These are phyloP conservation scores for Chaetomium sp. DNA, from an alignment of 2,329 filamentous ascomycete genomes.

Conservation along the genomic window DNA sequence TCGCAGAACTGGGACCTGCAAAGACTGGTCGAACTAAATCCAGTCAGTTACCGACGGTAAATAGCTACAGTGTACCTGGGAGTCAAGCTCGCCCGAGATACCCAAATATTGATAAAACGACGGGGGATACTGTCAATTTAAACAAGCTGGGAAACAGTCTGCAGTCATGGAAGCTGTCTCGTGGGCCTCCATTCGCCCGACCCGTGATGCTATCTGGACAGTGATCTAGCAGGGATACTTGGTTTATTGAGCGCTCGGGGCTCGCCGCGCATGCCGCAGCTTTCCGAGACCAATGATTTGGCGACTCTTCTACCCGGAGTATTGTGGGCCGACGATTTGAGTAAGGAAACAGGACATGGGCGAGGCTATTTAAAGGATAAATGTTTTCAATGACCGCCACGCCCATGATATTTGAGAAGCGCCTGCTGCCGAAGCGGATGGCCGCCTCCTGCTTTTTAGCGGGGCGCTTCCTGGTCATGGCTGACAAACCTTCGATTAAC, in stretches of 20 bases:
- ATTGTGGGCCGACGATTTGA: not conserved
- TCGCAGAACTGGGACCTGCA: not conserved
- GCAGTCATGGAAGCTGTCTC: not conserved
- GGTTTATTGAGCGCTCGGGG: slow-evolving; percentile 12
- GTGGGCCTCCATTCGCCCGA: not conserved
- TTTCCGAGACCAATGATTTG: slow-evolving; percentile 6
- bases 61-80: too few species aligned
- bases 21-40: too few species aligned
- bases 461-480: not conserved
- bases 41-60: too few species aligned
- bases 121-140: not conserved
- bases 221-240: slow-evolving; percentile 6
- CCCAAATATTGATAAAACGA: not conserved
- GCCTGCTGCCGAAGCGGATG: not conserved
- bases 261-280: slow-evolving; percentile 17
- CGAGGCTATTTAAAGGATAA: not conserved
- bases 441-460: not conserved
- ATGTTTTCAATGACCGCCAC: not conserved
- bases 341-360: not conserved
- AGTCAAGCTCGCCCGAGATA: too few species aligned
- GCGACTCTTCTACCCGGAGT: not conserved
- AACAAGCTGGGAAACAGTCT: not conserved
- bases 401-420: not conserved
- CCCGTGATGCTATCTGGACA: not conserved
- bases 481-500: slow-evolving; percentile 14